Evolutionary conservation across 2,329 filamentous ascomycete species (phyloP).

Genomic region (Cladobotryum mycophilum): DNA sequence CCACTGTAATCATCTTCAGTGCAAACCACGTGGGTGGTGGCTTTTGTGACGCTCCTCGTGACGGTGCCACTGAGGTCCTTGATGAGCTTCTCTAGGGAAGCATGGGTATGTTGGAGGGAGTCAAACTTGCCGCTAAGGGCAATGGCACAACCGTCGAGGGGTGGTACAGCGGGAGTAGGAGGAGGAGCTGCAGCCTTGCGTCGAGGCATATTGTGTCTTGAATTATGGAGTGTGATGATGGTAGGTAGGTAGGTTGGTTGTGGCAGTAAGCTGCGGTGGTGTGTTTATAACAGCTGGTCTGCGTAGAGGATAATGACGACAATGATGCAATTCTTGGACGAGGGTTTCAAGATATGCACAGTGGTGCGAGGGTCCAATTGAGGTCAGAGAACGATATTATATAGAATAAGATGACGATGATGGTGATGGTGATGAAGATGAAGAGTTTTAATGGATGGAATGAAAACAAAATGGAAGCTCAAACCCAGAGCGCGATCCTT

Average conservation of each 20-base stretch:
- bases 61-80: constrained; percentile 43
- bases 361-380: background rate
- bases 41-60: constrained; percentile 40
- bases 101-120: constrained; percentile 45
- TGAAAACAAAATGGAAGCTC: background rate
- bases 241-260: background rate
- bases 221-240: background rate
- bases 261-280: background rate
- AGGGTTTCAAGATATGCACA: background rate
- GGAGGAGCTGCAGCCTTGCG: constrained; percentile 12
- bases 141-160: constrained; percentile 45
- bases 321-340: background rate
- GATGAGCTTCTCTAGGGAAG: constrained; percentile 40
- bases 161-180: constrained; percentile 14
- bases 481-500: background rate
- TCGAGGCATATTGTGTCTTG: constrained; percentile 2
- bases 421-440: too few relatives aligned
- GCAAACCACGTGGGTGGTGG: constrained; percentile 53
- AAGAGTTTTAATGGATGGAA: background rate
- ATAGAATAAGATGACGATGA: too few relatives aligned
- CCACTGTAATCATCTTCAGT: constrained; percentile 46
- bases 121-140: constrained; percentile 57
- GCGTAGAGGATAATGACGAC: background rate
- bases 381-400: too few relatives aligned
- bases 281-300: too few relatives aligned